A percentile compares a stretch with the other conserved stretches of the same genome.
These are phyloP conservation scores for Sambucus nigra DNA, from an alignment of 129 eudicot genomes.

Conservation along the genomic window DNA sequence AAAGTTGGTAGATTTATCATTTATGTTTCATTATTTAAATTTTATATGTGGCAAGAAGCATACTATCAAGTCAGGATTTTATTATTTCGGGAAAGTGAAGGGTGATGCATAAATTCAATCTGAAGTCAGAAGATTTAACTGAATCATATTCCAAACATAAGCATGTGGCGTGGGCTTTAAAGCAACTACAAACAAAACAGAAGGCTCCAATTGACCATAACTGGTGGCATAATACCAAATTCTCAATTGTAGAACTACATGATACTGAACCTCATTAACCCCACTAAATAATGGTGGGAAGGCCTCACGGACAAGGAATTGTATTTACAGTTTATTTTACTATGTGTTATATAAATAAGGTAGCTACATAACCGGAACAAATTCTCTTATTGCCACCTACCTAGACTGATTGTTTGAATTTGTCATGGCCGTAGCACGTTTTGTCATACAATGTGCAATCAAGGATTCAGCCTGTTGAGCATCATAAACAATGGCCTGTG, in stretches of 20 bases:
- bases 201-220: background rate
- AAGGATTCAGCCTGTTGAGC: constrained; percentile 67
- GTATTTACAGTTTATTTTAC: background rate
- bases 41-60: too few species aligned
- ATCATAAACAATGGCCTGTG: constrained; percentile 46
- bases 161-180: too few species aligned
- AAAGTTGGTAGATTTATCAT: too few species aligned
- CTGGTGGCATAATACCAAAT: background rate
- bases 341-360: background rate
- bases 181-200: too few species aligned
- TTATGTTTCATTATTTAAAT: too few species aligned
- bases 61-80: too few species aligned
- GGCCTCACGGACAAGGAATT: too few species aligned
- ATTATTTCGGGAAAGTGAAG: too few species aligned
- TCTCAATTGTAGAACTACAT: background rate
- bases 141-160: too few species aligned
- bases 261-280: background rate
- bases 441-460: constrained; percentile 57
- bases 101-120: too few species aligned
- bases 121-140: too few species aligned
- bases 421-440: constrained; percentile 78
- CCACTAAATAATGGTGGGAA: background rate
- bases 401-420: constrained; percentile 78
- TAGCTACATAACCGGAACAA: background rate
- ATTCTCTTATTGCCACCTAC: constrained; percentile 21